Evolutionary conservation across 2,329 filamentous ascomycete genomes (phyloP), one percentile per base, ranked within the genome.

Genomic region (Venturia effusa): DNA sequence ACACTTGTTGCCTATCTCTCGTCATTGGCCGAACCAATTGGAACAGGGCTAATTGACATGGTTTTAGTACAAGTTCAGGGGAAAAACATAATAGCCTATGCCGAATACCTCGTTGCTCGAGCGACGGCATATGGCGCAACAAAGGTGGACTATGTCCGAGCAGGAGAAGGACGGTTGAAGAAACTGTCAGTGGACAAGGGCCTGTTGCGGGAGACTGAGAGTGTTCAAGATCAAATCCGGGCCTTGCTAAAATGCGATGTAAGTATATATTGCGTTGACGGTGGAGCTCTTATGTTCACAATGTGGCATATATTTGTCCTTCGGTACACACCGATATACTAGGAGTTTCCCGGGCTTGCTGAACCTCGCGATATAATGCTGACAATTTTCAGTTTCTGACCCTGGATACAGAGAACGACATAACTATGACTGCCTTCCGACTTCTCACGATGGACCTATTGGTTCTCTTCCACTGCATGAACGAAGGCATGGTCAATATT

Each of bases 401-500:
- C 61, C 85, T 88, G 67, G 94, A 97, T 70, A 86, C 89, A 8
- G 92, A 97, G 73, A 99, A 97, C 72, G 94, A 99, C 75, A 97
- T 99, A 69, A 95, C 92, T 11, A 83, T 97, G 68, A 95, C 91
- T 11, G 92, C 95, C 34, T 99, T 97, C 73, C 85, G 94, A 65
- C 80, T 99, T 67, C 80, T 99, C 63, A 95, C 96, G 24, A 81
- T 96, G 70, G 94, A 99, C 74, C 80, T 99, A 43, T 77, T 99
- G 66, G 87, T 90, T 17, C 80, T 99, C 63, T 99, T 96, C 78
- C 92, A 96, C 71, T 90, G 94, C 59, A 88, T 97, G 77, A 99
- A 99, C 72, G 92, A 97, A 76, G 94, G 90, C 60, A 90, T 96
- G 72, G 99, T 99, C 77, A 97, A 96, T 75, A 91, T 99, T 66